Evolutionary conservation across 2,329 filamentous ascomycete species (phyloP).

Genomic region (Magnaporthiopsis incrustans): DNA sequence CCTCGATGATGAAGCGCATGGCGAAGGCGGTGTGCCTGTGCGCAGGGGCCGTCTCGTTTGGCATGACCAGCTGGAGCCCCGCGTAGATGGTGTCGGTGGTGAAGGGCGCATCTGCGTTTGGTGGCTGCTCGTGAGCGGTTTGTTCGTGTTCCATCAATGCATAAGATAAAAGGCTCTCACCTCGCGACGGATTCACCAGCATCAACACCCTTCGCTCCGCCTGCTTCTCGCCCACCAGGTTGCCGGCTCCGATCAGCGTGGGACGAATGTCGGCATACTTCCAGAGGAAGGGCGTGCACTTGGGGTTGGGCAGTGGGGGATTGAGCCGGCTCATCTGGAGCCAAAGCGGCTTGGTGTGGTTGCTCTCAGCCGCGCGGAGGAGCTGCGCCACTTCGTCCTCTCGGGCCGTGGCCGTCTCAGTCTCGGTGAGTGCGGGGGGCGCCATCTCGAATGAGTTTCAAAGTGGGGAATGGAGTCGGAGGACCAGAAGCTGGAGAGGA

Average conservation of each 20-base stretch:
- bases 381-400: not conserved
- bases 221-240: constrained; percentile 24
- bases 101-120: constrained; percentile 32
- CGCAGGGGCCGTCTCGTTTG: constrained; percentile 41
- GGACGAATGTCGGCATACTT: constrained; percentile 24
- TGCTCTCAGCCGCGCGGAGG: not conserved
- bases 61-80: constrained; percentile 45
- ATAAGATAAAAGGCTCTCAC: too few species aligned
- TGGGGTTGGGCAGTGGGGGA: constrained; percentile 35
- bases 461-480: too few species aligned
- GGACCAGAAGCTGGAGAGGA: too few species aligned
- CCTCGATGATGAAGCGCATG: constrained; percentile 47
- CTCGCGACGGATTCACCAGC: constrained; percentile 24
- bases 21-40: constrained; percentile 47
- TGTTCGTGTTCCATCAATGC: too few species aligned
- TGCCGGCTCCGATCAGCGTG: constrained; percentile 22
- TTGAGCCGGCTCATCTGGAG: constrained; percentile 34
- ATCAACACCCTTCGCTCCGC: constrained; percentile 29
- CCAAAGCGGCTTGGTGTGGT: constrained; percentile 31
- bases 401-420: too few species aligned
- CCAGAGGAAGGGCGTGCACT: constrained; percentile 26
- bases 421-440: too few species aligned
- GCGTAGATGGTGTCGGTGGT: constrained; percentile 49
- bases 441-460: too few species aligned
- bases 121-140: constrained; percentile 14